Conservation (phyloP, 2,329 filamentous ascomycete genomes). For the Xylaria sp. region DNA sequence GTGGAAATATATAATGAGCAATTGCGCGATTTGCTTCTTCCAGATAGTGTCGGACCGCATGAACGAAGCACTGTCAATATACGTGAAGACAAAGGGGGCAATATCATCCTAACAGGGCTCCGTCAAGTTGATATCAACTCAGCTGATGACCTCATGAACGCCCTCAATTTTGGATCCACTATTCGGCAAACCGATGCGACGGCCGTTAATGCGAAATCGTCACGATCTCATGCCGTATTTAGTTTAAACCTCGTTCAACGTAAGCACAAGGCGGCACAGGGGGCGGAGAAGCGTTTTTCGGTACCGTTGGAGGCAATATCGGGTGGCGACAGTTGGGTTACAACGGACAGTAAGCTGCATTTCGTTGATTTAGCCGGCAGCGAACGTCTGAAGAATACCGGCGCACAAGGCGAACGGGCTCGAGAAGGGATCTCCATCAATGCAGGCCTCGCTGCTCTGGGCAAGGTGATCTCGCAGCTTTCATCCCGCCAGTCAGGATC, state of each 20-base stretch:
- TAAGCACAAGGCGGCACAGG: constrained; percentile 69
- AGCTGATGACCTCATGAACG: constrained; percentile 88
- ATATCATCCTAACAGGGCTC: constrained; percentile 91
- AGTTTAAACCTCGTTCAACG: constrained; percentile 93
- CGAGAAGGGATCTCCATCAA: constrained; percentile 99
- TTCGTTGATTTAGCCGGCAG: constrained; percentile 98
- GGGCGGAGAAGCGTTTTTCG: constrained; percentile 85
- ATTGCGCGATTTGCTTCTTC: constrained; percentile 86
- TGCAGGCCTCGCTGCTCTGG: constrained; percentile 89
- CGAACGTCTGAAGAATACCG: constrained; percentile 96
- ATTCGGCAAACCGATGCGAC: constrained; percentile 98
- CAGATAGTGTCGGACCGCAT: constrained; percentile 73
- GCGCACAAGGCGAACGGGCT: constrained; percentile 91
- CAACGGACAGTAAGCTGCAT: constrained; percentile 96
- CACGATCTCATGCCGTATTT: constrained; percentile 96
- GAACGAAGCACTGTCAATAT: constrained; percentile 89
- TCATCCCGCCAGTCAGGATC: constrained; percentile 88
- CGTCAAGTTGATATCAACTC: constrained; percentile 90
- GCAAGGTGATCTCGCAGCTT: constrained; percentile 97
- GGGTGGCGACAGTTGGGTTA: constrained; percentile 73
- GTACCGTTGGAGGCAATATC: constrained; percentile 85
- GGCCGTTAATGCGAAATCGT: constrained; percentile 97
- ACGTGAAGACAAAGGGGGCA: constrained; percentile 92
- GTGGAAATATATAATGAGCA: constrained; percentile 99
- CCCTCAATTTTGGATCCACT: constrained; percentile 89